A percentile compares a stretch with the other conserved stretches of the same genome.
These are phyloP conservation scores for Pisolithus tinctorius DNA, from an alignment of 768 basidiomycete species.

Conservation along the genomic window DNA sequence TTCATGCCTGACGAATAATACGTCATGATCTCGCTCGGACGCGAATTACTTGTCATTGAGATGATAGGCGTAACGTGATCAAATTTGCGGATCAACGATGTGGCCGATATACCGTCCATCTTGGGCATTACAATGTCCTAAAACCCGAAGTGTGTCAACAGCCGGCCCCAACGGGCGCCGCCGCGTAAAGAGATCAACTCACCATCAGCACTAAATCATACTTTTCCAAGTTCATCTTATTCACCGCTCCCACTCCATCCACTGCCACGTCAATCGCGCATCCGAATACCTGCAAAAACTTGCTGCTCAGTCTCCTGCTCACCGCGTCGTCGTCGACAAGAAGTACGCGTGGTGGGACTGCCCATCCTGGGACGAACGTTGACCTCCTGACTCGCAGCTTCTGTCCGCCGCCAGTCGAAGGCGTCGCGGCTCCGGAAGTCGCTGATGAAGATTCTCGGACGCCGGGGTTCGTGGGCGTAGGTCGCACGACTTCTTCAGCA, in stretches of 20 bases:
- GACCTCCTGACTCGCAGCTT: constrained; percentile 66
- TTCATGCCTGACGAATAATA: constrained; percentile 81
- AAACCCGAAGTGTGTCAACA: background rate
- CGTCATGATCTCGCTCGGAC: constrained; percentile 88
- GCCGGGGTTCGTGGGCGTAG: constrained; percentile 26
- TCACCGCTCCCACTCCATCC: constrained; percentile 86
- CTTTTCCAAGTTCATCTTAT: constrained; percentile 94
- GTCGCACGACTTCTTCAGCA: constrained; percentile 35
- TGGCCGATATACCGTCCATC: constrained; percentile 83
- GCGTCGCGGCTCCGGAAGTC: constrained; percentile 7
- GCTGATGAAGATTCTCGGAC: constrained; percentile 11
- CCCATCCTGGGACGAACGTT: constrained; percentile 86
- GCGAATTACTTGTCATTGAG: constrained; percentile 95
- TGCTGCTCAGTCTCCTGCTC: constrained; percentile 79
- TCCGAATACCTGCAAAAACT: constrained; percentile 93
- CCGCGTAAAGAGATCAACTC: constrained; percentile 21
- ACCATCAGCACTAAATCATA: constrained; percentile 97
- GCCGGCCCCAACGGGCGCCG: too few relatives aligned
- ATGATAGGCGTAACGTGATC: constrained; percentile 96
- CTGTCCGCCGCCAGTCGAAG: constrained; percentile 18
- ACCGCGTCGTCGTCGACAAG: constrained; percentile 96
- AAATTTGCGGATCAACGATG: constrained; percentile 89
- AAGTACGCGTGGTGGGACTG: constrained; percentile 82
- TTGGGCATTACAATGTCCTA: constrained; percentile 96
- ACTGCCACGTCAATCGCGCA: constrained; percentile 93